phyloP scores from a whole-genome alignment of 305 asterid genomes.

The Solanum aculeatissimum region DNA sequence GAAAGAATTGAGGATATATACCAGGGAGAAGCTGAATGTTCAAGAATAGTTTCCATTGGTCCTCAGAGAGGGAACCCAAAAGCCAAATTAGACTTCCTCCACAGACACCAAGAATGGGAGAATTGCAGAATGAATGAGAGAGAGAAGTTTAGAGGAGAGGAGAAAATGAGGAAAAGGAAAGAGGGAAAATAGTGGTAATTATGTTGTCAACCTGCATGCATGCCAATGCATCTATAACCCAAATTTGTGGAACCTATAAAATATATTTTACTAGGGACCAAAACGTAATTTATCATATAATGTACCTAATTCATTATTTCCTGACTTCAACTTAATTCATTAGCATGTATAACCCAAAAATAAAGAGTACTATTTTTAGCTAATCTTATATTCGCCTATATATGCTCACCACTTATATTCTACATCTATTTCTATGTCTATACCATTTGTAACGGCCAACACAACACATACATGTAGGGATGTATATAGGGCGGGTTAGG shows the following conservation, averaged over 20 bases:
- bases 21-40: constrained; percentile 36
- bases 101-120: constrained; percentile 1
- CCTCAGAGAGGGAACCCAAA: neutral
- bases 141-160: constrained; percentile 8
- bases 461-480: no score
- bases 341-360: no score
- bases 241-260: neutral
- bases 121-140: constrained; percentile 11
- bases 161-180: constrained; percentile 6
- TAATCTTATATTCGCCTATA: no score
- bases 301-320: no score
- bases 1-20: neutral
- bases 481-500: no score
- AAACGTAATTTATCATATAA: neutral
- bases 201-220: constrained; percentile 10
- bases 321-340: no score
- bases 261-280: neutral
- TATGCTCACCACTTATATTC: neutral
- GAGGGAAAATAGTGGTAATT: constrained; percentile 20
- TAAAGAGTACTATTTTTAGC: no score
- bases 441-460: neutral
- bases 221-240: neutral
- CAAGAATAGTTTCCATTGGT: constrained; percentile 17
- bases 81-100: constrained; percentile 12
- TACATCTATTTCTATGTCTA: neutral